Base-by-base conservation (phyloP, 106 monocot genomes). In the Alisma plantagoaquatica region DNA sequence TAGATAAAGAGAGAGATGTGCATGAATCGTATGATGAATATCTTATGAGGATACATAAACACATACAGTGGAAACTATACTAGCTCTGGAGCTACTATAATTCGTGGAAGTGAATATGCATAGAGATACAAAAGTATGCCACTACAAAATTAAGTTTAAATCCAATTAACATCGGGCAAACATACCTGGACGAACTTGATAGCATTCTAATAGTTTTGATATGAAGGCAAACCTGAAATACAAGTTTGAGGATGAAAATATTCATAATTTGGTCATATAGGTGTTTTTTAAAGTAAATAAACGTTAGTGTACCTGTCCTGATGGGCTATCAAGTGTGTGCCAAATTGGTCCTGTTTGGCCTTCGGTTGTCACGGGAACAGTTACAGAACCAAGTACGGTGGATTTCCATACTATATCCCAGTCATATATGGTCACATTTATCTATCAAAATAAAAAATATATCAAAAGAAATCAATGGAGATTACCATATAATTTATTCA, bases 371-470 rank as follows among this genome's bases (percentile, higher is more conserved):
- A 98, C 84, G 33, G 82, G 76, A 64, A 98, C 79, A 61, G 66
- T 79, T 3, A 79, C 90, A 72, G 98, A 98, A 38, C 98, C 98
- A 74, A 98, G 90, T 43, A 85, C 74, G 24, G 81, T 82, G 60
- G 87, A 87, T 78, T 86, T 98, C 98, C 98, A 90, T 71, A 98
- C 65, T 59, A 98, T 90, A 69, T 98, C 98, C 98, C 98, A 98
- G 57, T 98, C 98, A 75, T 90, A 75, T 76, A 98, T 98, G 14
- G 90, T 90, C 43, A 90, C 90, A 64, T 76, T 77, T 69, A 98
- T 64, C 98, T 98, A 66, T 27, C 64, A 48, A 56, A 55, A 43
- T 6, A 28, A 20, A 45, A 51, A 60, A 68, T 58, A 74, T 10
- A 33, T 15, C 10, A 27, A 8, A 2, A 5, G 8, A 41, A 20